Evolutionary conservation across 2,329 filamentous ascomycete genomes (phyloP), one percentile per base, ranked within the genome.

Genomic region (Xylariaceae sp.): DNA sequence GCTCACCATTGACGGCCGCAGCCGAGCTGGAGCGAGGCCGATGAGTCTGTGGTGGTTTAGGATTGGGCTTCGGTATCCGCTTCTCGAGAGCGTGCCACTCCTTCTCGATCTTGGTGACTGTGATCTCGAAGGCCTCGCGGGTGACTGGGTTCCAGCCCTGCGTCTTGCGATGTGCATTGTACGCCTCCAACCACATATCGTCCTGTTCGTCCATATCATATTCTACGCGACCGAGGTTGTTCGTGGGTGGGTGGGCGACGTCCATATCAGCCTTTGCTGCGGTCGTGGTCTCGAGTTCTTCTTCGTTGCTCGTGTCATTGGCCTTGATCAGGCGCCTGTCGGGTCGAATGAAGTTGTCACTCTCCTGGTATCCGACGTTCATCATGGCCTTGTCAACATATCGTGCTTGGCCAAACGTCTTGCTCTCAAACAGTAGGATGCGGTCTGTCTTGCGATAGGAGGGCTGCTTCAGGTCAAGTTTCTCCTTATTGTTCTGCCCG

Each of bases 151-250:
- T 86, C 15, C 86, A 76, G 29, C 81, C 78, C 45, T 83, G 75
- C 16, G 75, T 71, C 54, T 80, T 84, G 37, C 92, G 77, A 49
- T 83, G 78, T 10, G 67, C 63, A 50, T 98, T 98, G 55, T 90
- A 77, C 24, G 78, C 75, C 47, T 92, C 83, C 17, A 98, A 67
- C 92, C 92, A 98, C 64, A 89, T 87, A 46, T 94, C 88, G 57
- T 98, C 92, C 54, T 98, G 92, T 60, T 98, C 92, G 53, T 98
- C 92, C 92, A 98, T 98, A 58, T 98, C 92, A 57, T 98, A 98
- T 56, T 98, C 92, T 14, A 98, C 92, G 36, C 86, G 80, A 10
- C 87, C 86, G 24, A 93, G 72, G 13, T 66, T 66, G 33, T 63
- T 64, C 22, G 61, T 61, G 4, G 65, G 63, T 24, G 56, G 52